A percentile compares a stretch with the other conserved stretches of the same genome.
These are phyloP conservation scores for Groenewaldozyma tartarivorans DNA, from an alignment of 805 yeast species.

Conservation along the genomic window DNA sequence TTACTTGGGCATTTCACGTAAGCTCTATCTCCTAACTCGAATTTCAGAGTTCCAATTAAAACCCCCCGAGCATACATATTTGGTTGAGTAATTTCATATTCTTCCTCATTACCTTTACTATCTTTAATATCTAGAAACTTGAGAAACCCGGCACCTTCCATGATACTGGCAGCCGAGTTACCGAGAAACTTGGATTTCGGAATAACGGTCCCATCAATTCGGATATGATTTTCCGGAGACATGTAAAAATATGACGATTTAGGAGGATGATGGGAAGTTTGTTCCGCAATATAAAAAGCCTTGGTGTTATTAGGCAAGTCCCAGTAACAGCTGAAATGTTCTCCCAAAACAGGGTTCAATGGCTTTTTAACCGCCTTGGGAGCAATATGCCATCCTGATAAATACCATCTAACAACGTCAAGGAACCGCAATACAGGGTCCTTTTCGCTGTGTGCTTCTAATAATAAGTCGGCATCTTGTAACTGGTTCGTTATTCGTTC, in stretches of 20 bases:
- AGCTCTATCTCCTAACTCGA: conserved; percentile 91
- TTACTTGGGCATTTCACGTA: conserved; percentile 52
- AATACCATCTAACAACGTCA: conserved; percentile 75
- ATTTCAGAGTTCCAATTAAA: conserved; percentile 77
- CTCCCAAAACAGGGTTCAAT: conserved; percentile 89
- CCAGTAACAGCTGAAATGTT: conserved; percentile 87
- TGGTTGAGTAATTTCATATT: conserved; percentile 84
- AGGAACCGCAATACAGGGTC: conserved; percentile 65
- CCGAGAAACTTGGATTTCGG: conserved; percentile 89
- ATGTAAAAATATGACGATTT: conserved; percentile 86
- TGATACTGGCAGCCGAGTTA: conserved; percentile 91
- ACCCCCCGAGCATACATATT: conserved; percentile 93
- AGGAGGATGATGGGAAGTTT: conserved; percentile 98
- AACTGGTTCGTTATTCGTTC: conserved; percentile 88
- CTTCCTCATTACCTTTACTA: conserved; percentile 47
- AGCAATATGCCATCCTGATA: conserved; percentile 96
- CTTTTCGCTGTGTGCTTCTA: conserved; percentile 52
- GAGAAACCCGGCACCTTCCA: conserved; percentile 81
- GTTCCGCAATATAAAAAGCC: conserved; percentile 86
- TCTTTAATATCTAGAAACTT: conserved; percentile 48
- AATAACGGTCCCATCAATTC: conserved; percentile 80
- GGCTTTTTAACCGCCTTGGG: conserved; percentile 99
- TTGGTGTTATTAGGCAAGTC: conserved; percentile 58
- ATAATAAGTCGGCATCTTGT: conserved; percentile 61
- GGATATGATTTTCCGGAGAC: conserved; percentile 69